Evolutionary conservation across 139 green algal species (phyloP), one percentile per base, ranked within the genome.

Genomic region (Gonium pectorale): DNA sequence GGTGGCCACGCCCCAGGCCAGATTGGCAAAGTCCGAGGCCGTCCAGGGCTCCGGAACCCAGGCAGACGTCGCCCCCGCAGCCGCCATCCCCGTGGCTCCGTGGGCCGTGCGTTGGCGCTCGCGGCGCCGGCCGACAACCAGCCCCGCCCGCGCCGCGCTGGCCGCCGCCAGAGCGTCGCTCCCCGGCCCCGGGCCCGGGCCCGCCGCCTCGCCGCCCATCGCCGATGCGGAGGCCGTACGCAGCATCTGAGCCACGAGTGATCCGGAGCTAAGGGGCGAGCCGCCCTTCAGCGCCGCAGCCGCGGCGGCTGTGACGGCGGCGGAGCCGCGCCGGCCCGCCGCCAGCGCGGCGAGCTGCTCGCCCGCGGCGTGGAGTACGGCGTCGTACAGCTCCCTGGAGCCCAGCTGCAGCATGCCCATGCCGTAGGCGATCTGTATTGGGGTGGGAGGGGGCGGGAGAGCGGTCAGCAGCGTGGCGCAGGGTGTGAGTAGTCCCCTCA

Each of bases 351-450:
- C 46, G 11, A 80, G 72, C 35, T 67, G 72, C 33, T 38, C 24
- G 27, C 72, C 72, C 2, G 72, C 67, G 6, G 17, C 52, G 8
- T 17, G 51, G 22, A 80, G 72, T 27, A 80, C 72, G 27, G 72
- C 22, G 72, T 43, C 72, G 72, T 80, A 80, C 52, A 80, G 38
- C 22, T 4, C 11, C 35, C 5, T 17, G 24, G 51, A 80, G 11
- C 5, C 3, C 22, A 80, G 5, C 52, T 67, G 72, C 22, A 80
- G 72, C 52, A 38, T 38, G 22, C 72, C 72, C 72, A 80, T 80
- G 72, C 72, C 52, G 72, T 80, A 80, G 24, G 72, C 72, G 31
- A 80, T 80, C 72, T 80, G 72, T 35, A 79, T 46, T 31, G 33
- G 64, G 46, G 46, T 24, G 46, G 46, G 15, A 11, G 46, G 46